Percentiles rank a stretch among this genome's conserved stretches.
These are phyloP conservation scores for Tolypocladium sp. DNA, from an alignment of 2,329 filamentous ascomycete species.

Conservation along the genomic window DNA sequence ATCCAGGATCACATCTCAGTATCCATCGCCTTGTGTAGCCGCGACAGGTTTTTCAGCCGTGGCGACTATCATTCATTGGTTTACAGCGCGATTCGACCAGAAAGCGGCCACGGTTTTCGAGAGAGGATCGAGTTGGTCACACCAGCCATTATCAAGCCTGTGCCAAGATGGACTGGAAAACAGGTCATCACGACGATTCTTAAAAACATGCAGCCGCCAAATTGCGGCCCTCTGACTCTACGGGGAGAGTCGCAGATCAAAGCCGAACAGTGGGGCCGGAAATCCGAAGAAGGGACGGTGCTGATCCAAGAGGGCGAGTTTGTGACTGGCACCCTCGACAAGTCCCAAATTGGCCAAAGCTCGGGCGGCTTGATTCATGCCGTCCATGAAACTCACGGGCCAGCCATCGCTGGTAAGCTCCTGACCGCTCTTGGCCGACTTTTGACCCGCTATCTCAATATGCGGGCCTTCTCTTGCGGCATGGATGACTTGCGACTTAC, in stretches of 20 bases:
- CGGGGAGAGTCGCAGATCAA: conserved; percentile 70
- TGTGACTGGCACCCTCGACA: conserved; percentile 86
- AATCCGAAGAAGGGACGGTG: conserved; percentile 71
- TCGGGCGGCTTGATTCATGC: conserved; percentile 84
- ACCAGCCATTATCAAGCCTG: conserved; percentile 76
- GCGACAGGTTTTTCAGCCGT: conserved; percentile 82
- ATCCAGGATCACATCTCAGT: conserved; percentile 99
- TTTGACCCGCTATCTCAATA: conserved; percentile 80
- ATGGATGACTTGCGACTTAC: conserved; percentile 93
- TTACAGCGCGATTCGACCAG: conserved; percentile 81
- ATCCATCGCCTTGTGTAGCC: conserved; percentile 79
- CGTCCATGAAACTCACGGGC: conserved; percentile 87
- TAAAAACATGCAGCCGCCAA: conserved; percentile 77
- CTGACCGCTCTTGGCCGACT: conserved; percentile 84
- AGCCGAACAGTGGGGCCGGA: conserved; percentile 65
- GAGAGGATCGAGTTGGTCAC: conserved; percentile 74
- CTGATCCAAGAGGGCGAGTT: conserved; percentile 81
- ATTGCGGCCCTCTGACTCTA: conserved; percentile 70
- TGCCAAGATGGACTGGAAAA: conserved; percentile 85
- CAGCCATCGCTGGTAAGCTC: conserved; percentile 77
- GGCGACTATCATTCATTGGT: conserved; percentile 87
- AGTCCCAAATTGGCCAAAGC: conserved; percentile 84
- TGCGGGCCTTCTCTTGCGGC: conserved; percentile 92
- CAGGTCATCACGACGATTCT: conserved; percentile 89
- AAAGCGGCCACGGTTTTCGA: conserved; percentile 77